Evolutionary conservation across 257 asterid species (phyloP).

Genomic region (Nicotiana tomentosiformis): DNA sequence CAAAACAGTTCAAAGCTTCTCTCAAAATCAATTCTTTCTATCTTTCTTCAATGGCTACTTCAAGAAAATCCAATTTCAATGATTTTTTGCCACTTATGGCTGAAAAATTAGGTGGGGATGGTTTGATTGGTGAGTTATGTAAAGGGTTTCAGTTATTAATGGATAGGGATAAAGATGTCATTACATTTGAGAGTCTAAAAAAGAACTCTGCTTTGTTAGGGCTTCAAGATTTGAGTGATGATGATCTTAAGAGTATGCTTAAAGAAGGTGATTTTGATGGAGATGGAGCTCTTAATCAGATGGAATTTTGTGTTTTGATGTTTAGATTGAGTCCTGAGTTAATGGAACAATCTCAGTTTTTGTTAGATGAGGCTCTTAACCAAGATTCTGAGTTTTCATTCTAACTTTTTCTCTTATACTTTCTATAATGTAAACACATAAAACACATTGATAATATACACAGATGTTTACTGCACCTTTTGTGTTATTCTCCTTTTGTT

Average conservation of each 20-base stretch:
- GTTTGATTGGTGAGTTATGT: constrained; percentile 44
- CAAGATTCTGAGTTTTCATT: constrained; percentile 27
- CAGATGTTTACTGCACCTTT: background rate
- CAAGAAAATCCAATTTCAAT: constrained; percentile 30
- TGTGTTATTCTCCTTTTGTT: no score
- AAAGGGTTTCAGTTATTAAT: constrained; percentile 43
- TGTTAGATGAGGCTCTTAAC: constrained; percentile 38
- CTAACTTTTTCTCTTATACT: constrained; percentile 5
- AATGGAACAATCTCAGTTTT: constrained; percentile 41
- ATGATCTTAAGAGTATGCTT: constrained; percentile 38
- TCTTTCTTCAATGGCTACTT: background rate
- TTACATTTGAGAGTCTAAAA: constrained; percentile 46
- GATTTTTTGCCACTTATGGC: constrained; percentile 57
- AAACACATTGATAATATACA: background rate
- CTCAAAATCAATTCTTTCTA: background rate
- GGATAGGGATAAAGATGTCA: constrained; percentile 40
- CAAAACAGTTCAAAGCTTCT: background rate
- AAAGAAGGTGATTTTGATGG: constrained; percentile 54
- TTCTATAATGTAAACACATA: background rate
- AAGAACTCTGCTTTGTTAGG: constrained; percentile 44
- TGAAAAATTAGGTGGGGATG: constrained; percentile 50
- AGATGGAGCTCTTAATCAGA: constrained; percentile 51
- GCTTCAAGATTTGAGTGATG: constrained; percentile 37
- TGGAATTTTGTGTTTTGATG: constrained; percentile 60
- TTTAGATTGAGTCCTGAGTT: constrained; percentile 51